Conservation (phyloP, 331 rosid genomes). For the Prunus yedoensis region DNA sequence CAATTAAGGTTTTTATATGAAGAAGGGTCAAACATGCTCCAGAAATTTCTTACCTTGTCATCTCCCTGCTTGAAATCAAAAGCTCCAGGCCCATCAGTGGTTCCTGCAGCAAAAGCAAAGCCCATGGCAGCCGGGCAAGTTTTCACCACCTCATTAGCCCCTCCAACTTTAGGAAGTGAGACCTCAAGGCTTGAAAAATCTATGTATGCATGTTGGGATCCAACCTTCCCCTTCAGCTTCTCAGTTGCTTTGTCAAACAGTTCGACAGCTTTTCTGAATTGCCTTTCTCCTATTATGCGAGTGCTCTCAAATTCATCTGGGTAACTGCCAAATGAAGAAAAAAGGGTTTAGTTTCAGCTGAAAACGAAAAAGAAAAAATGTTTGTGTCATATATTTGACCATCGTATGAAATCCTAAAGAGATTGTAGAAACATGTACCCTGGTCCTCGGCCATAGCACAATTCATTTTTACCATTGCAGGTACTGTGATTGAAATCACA, state of each 20-base stretch:
- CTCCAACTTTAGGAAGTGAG: constrained; percentile 15
- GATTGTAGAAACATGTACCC: constrained; percentile 15
- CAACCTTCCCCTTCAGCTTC: constrained; percentile 19
- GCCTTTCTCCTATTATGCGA: constrained; percentile 27
- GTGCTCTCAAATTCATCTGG: constrained; percentile 34
- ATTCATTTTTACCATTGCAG: constrained; percentile 25
- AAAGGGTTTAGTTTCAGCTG: no score
- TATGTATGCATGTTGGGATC: constrained; percentile 14
- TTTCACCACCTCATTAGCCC: constrained; percentile 13
- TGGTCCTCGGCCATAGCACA: constrained; percentile 30
- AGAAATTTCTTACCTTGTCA: constrained; percentile 12
- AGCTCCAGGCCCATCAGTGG: constrained; percentile 35
- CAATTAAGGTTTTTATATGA: not conserved
- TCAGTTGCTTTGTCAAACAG: constrained; percentile 25
- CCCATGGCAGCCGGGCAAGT: constrained; percentile 31
- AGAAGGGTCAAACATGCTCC: constrained; percentile 14
- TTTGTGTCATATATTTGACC: not conserved
- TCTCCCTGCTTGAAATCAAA: constrained; percentile 37
- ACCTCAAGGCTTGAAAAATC: constrained; percentile 21
- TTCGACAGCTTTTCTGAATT: constrained; percentile 23
- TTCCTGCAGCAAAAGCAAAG: constrained; percentile 30
- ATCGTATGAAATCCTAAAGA: not conserved
- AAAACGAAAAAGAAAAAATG: not conserved
- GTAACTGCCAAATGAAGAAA: constrained; percentile 18
- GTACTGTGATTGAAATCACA: constrained; percentile 32